Evolutionary conservation across 768 basidiomycete genomes (phyloP).

Genomic region (Serendipita indica): DNA sequence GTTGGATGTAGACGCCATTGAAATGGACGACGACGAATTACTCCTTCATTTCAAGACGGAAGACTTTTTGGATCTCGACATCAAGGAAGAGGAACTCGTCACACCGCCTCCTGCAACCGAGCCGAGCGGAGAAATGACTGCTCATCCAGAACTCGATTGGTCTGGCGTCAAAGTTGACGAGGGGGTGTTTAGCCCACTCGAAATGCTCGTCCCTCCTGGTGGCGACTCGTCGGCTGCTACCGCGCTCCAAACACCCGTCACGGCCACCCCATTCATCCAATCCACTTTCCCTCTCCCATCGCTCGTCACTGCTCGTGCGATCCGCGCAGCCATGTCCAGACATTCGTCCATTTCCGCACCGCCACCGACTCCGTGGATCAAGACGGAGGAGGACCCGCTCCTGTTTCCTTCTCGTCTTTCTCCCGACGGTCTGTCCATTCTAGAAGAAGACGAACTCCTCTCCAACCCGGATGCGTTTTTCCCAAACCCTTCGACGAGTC

Average conservation of each 20-base stretch:
- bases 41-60: background rate
- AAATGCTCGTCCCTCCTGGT: background rate
- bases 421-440: background rate
- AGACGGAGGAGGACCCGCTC: background rate
- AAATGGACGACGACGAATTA: background rate
- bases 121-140: background rate
- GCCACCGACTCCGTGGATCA: conserved; percentile 6
- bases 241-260: background rate
- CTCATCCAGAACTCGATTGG: background rate
- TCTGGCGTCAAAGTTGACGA: background rate
- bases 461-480: no score
- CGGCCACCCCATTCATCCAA: background rate
- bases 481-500: no score
- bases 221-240: background rate
- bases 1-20: background rate
- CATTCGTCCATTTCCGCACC: background rate
- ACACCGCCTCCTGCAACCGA: background rate
- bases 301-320: background rate
- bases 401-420: background rate
- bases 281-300: background rate
- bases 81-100: background rate
- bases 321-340: no score
- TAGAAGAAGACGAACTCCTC: conserved; percentile 1
- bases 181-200: background rate
- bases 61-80: conserved; percentile 20